Base-by-base conservation (phyloP, 768 basidiomycete species). In the Chalciporus pseudorubinellus region DNA sequence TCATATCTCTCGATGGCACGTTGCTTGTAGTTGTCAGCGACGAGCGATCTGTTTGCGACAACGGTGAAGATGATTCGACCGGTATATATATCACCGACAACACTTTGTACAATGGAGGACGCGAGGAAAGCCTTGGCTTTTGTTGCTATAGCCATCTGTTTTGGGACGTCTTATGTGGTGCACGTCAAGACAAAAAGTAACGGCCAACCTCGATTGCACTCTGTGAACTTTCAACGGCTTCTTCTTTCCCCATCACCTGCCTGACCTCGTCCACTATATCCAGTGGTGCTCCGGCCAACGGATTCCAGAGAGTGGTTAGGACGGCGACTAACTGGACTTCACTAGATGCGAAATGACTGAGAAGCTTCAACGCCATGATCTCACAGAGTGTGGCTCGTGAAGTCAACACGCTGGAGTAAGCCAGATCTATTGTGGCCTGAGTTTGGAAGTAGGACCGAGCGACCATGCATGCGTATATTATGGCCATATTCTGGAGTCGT, bases 11-110 rank as follows among this genome's bases (percentile, higher is more conserved):
- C 82, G 56, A 87, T 90, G 16, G 81, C 80, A 38, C 80, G 79
- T 28, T 80, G 81, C 70, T 90, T 92, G 73, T 98, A 98, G 62
- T 91, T 89, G 68, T 98, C 95, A 16, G 87, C 85, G 8, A 98
- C 76, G 45, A 98, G 79, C 2, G 92, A 88, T 21, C 86, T 83
- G 43, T 72, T 79, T 7, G 81, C 75, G 6, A 79, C 67, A 48
- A 80, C 70, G 10, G 84, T 81, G 55, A 87, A 87, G 14, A 89
- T 77, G 29, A 91, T 80, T 7, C 81, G 77, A n/a, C 89, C 95
- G 3, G 81, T 74, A 68, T 94, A 89, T 44, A 99, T 90, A 47
- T 93, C 88, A 58, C 86, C 85, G 31, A 98, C 82, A 22, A 97
- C 85, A 48, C 83, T 83, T 66, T 98, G 95, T 3, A 92, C 84